Evolutionary conservation across 495 filamentous ascomycete species (phyloP).

Genomic region (Aspergillus avenaceus): DNA sequence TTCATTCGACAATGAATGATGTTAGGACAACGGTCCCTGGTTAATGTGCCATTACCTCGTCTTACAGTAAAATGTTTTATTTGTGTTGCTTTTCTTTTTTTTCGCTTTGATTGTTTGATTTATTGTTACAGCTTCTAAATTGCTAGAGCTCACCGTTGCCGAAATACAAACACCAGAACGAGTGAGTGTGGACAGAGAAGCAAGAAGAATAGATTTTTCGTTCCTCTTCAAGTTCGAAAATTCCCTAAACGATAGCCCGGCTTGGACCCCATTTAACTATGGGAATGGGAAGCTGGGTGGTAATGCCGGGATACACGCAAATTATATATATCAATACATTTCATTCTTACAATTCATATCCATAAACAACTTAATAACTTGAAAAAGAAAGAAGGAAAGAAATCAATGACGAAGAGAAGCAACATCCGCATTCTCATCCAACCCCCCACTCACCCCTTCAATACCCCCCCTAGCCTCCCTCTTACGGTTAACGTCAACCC

Average conservation of each 20-base stretch:
- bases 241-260: conserved; percentile 40
- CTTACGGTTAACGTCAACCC: conserved; percentile 57
- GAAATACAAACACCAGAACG: conserved; percentile 50
- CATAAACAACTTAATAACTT: conserved; percentile 10
- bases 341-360: conserved; percentile 28
- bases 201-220: conserved; percentile 49
- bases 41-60: neutral
- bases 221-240: conserved; percentile 18
- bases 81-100: too few relatives aligned
- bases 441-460: conserved; percentile 53
- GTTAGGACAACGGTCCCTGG: neutral
- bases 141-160: conserved; percentile 65
- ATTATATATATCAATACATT: neutral
- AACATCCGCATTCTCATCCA: too few relatives aligned
- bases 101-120: too few relatives aligned
- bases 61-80: too few relatives aligned
- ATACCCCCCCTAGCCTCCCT: conserved; percentile 60
- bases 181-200: conserved; percentile 65
- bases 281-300: conserved; percentile 46
- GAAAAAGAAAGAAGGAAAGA: neutral
- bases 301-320: conserved; percentile 38
- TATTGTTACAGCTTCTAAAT: conserved; percentile 48
- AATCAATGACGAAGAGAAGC: too few relatives aligned
- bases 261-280: conserved; percentile 50
- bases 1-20: too few relatives aligned